Base-by-base conservation (phyloP, 805 yeast genomes). In the Nakazawaea holstii region DNA sequence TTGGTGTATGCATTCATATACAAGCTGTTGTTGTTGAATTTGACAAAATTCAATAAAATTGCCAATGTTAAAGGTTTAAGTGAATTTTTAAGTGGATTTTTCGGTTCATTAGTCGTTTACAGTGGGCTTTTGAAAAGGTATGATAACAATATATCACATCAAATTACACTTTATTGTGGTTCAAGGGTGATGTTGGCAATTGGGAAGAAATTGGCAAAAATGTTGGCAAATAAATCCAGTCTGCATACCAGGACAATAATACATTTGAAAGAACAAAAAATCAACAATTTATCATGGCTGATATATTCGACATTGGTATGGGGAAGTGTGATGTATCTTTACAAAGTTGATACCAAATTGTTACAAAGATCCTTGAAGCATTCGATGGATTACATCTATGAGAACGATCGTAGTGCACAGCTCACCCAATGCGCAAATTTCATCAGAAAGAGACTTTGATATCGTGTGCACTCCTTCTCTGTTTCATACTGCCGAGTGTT, bases 251-350 rank as follows among this genome's bases (percentile, higher is more conserved):
- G n/a, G n/a, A n/a, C n/a, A n/a, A n/a, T n/a, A n/a, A n/a, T n/a
- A n/a, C n/a, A n/a, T n/a, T n/a, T 17, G 30, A 56, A 17, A 11
- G 31, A 20, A 43, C 46, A 41, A 9, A 48, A 49, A 38, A 55
- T 73, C 5, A 65, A 67, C 41, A 57, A 55, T 15, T 39, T 48
- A 3, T 61, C 74, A 0, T 86, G 90, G 89, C 68, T 76, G 39
- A 59, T 75, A 39, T 77, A 80, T 54, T 82, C 90, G 1, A 78
- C 83, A 13, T 50, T 80, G 7, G 70, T 80, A 8, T 86, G 95
- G 95, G 92, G 83, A 0, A 58, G 76, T 26, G 87, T 84, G 35
- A 84, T 86, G 91, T 72, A 76, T 56, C 68, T 86, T 43, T 85
- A 84, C 61, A 74, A 82, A 48, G 68, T 70, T 49, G 82, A 84